Base-by-base conservation (phyloP, 2,329 filamentous ascomycete genomes). In the Verticillium longisporum region DNA sequence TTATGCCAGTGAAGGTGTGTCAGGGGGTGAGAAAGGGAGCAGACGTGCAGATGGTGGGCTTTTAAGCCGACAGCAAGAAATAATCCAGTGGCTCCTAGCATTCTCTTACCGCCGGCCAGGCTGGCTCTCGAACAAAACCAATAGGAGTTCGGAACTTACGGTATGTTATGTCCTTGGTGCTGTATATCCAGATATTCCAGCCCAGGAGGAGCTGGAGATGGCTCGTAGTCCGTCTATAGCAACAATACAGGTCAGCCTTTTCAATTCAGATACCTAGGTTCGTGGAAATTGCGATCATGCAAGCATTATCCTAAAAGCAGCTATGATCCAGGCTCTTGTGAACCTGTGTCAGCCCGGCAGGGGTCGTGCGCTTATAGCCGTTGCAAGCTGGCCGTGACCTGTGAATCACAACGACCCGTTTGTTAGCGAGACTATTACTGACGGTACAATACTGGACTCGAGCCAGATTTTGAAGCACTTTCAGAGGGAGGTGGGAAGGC, bases 141-240 rank as follows among this genome's bases (percentile, higher is more conserved):
- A 70, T 65, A 61, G 61, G 33, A 68, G 61, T 33, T 61, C 45
- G 45, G 7, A 50, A 80, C 82, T 71, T 72, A 84, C 82, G 82
- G 81, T 75, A 84, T 82, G 70, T 84, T 82, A 78, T 70, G 73
- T 36, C 75, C 70, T 67, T 78, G 75, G 58, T 77, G 72, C 60
- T 77, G 77, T 68, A 83, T 77, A 60, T 82, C 80, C 70, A 83
- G 77, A 69, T 83, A 84, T 67, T 83, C 80, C 71, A 84, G 75
- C 71, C 78, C 80, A 68, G 73, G 69, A 70, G 45, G 45, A 18
- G 76, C 73, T 72, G 81, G 77, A 72, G 82, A 80, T 72, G 80
- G 76, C 73, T 82, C 79, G 74, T 82, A 84, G 70, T 83, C 82
- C 80, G 84, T 76, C 72, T 77, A 67, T 66, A 72, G 64, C 64